These are phyloP conservation scores for Trametes sp. DNA, from an alignment of 1,284 basidiomycete genomes.

Conservation along the genomic window DNA sequence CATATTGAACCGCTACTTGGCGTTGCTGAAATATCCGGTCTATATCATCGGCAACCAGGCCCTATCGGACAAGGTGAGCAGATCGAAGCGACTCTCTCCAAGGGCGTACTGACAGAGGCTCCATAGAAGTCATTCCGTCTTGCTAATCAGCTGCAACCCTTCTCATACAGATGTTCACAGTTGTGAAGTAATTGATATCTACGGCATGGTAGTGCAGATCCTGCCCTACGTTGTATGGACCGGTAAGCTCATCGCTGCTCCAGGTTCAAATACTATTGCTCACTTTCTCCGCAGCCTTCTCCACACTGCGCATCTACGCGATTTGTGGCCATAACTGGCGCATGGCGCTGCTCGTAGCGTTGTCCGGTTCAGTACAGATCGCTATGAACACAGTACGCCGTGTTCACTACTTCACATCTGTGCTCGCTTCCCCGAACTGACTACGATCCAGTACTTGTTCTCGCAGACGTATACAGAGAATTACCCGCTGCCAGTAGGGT, in stretches of 20 bases:
- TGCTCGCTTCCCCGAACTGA: background rate
- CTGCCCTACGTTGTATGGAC: slow-evolving; percentile 6
- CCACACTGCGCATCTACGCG: slow-evolving; percentile 17
- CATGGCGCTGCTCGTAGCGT: slow-evolving; percentile 1
- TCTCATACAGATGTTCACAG: background rate
- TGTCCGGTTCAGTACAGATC: slow-evolving; percentile 10
- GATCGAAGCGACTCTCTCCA: background rate
- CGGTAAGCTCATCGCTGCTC: background rate
- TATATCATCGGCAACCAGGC: background rate
- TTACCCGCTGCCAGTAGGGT: slow-evolving; percentile 4
- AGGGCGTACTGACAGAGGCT: background rate
- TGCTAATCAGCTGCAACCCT: background rate
- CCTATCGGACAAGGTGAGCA: slow-evolving; percentile 1
- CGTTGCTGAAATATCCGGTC: slow-evolving; percentile 11
- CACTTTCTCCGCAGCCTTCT: slow-evolving; percentile 7
- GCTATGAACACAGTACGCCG: slow-evolving; percentile 15
- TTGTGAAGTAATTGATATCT: background rate
- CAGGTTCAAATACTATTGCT: background rate
- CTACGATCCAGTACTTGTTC: background rate
- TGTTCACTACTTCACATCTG: background rate
- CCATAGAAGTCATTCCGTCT: background rate
- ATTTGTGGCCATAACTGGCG: slow-evolving; percentile 7
- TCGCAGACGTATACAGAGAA: background rate
- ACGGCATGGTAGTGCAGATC: background rate
- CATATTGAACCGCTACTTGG: slow-evolving; percentile 16